Evolutionary conservation across 805 yeast genomes (phyloP), one percentile per base, ranked within the genome.

Genomic region (Hanseniaspora mollemarum): DNA sequence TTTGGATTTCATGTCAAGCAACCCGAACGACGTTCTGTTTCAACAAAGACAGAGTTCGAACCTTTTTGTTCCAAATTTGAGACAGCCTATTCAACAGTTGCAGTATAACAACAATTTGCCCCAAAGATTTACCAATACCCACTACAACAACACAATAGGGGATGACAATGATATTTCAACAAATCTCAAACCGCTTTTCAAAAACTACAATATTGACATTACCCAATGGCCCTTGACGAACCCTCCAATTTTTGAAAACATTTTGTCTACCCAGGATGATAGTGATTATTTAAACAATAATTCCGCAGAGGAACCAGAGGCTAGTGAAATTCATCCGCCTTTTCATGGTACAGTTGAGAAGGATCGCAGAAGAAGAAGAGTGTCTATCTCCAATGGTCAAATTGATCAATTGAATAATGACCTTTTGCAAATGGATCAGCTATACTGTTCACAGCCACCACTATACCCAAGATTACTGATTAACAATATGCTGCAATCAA

Each of bases 301-400:
- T 37, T n/a, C 16, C 7, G 28, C 5, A 12, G 21, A 6, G 8
- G 4, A 15, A 32, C 16, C 8, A 6, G 41, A 26, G 18, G 8
- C 8, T 15, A 13, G 4, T 18, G 24, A 35, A 7, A 24, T 13
- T 10, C 5, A 8, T 32, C 35, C 5, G 5, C 22, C 22, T 39
- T 25, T 3, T 21, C 37, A 32, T 21, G 8, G n/a, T 16, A 37
- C 9, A 15, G 6, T 29, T 1, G 49, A 45, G 1, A 45, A 45
- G 4, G 51, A 48, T 15, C 32, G 41, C 25, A 40, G 45, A 39
- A 69, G 81, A 60, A 70, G 92, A 61, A 73, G 94, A 60, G 79
- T 83, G 2, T 83, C 92, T 40, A 83, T 83, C 48, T 81, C 90
- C 10, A 83, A 83, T 65, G 94, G 94, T 59, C 94, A 83, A 60